These are phyloP conservation scores for Tetracladium marchalianum DNA, from an alignment of 495 filamentous ascomycete species.

Conservation along the genomic window DNA sequence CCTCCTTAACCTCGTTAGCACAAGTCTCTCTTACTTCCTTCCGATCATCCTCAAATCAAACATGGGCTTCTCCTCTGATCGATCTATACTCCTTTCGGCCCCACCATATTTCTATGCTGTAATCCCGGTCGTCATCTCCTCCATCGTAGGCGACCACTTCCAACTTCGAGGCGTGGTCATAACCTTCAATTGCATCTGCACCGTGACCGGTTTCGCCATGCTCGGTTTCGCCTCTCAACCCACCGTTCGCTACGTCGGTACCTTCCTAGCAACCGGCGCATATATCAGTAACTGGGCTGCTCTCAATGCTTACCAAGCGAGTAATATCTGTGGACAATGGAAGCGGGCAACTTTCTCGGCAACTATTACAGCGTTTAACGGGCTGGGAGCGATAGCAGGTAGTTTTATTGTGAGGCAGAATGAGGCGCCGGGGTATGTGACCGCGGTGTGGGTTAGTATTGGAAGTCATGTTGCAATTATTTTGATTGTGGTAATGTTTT, in stretches of 20 bases:
- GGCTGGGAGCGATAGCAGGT: conserved; percentile 66
- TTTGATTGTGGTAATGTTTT: conserved; percentile 46
- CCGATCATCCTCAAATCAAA: conserved; percentile 63
- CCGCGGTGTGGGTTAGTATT: conserved; percentile 64
- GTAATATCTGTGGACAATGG: conserved; percentile 68
- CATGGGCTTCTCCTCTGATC: conserved; percentile 58
- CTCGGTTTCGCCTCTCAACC: conserved; percentile 61
- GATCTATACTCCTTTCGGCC: conserved; percentile 60
- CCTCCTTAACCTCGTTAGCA: conserved; percentile 61
- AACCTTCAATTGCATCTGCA: conserved; percentile 58
- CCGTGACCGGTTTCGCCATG: conserved; percentile 66
- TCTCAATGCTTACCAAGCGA: conserved; percentile 61
- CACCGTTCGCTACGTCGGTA: conserved; percentile 61
- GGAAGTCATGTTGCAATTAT: conserved; percentile 65
- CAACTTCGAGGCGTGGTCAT: conserved; percentile 59
- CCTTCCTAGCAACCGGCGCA: conserved; percentile 65
- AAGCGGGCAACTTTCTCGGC: conserved; percentile 65
- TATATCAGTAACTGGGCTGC: conserved; percentile 78
- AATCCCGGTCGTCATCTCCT: conserved; percentile 60
- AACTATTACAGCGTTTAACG: conserved; percentile 59
- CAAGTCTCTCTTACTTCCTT: conserved; percentile 57
- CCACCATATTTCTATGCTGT: conserved; percentile 72
- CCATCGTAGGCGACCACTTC: conserved; percentile 55
- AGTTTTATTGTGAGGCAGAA: conserved; percentile 60
- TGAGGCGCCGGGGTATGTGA: conserved; percentile 60